These are phyloP conservation scores for Sutorius eximius DNA, from an alignment of 1,284 basidiomycete species.

Conservation along the genomic window DNA sequence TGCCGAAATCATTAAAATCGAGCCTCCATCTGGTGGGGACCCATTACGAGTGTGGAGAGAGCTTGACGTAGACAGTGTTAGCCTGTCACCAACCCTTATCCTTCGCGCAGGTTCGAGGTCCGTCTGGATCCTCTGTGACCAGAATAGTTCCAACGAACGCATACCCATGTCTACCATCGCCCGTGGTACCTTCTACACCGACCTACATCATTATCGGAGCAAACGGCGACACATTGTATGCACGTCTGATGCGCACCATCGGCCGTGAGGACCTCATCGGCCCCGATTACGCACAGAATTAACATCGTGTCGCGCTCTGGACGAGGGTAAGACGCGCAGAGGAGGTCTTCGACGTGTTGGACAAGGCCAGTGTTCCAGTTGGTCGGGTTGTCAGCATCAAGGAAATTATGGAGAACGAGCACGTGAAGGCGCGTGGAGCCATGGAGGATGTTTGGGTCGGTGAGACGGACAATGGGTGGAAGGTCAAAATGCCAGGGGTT, in stretches of 20 bases:
- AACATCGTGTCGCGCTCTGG: conserved; percentile 61
- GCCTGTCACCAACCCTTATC: conserved; percentile 32
- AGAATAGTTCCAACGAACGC: conserved; percentile 74
- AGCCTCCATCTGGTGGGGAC: conserved; percentile 60
- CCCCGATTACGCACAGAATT: conserved; percentile 56
- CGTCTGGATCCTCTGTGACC: conserved; percentile 70
- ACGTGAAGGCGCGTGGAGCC: conserved; percentile 53
- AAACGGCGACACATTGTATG: conserved; percentile 69
- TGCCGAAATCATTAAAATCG: conserved; percentile 70
- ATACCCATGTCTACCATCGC: conserved; percentile 58
- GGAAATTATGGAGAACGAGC: conserved; percentile 60
- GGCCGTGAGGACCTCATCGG: conserved; percentile 59
- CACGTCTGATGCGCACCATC: conserved; percentile 60
- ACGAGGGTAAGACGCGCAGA: conserved; percentile 46
- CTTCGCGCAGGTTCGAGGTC: conserved; percentile 53
- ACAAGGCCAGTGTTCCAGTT: conserved; percentile 54
- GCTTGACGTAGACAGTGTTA: conserved; percentile 64
- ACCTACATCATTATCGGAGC: conserved; percentile 68
- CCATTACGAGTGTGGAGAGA: conserved; percentile 72
- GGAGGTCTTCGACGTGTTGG: conserved; percentile 46
- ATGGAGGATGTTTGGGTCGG: conserved; percentile 60
- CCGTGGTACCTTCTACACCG: conserved; percentile 41
- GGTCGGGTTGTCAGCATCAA: conserved; percentile 61
- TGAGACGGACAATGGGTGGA: conserved; percentile 46
- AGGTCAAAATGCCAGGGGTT: conserved; percentile 62